Evolutionary conservation across 2,329 filamentous ascomycete genomes (phyloP).

Genomic region (Scedosporium dehoogii): DNA sequence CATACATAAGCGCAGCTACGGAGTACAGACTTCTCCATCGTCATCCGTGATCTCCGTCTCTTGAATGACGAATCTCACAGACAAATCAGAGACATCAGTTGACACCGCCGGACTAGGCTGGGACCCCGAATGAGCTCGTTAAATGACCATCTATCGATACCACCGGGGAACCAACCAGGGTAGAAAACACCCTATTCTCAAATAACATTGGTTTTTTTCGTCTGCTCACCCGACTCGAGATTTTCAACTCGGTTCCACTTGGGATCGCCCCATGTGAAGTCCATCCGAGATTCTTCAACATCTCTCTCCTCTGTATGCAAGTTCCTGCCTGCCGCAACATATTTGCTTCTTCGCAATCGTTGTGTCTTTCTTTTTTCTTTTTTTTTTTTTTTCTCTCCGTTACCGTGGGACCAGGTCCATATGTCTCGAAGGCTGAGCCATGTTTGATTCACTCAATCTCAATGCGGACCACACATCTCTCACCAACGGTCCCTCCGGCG

Average conservation of each 20-base stretch:
- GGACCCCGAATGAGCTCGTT: not conserved
- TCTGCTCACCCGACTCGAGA: not conserved
- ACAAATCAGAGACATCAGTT: not conserved
- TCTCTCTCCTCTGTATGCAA: not conserved
- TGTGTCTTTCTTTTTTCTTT: not conserved
- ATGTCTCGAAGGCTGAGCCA: not conserved
- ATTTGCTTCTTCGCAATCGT: not conserved
- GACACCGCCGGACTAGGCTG: too few species aligned
- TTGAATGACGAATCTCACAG: not conserved
- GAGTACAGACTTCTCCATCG: too few species aligned
- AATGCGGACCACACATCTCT: not conserved
- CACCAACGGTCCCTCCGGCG: not conserved
- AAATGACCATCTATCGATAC: not conserved
- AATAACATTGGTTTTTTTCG: not conserved
- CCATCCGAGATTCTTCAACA: not conserved
- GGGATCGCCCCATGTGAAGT: not conserved
- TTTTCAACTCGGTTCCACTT: not conserved
- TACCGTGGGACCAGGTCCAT: not conserved
- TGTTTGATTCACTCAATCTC: not conserved
- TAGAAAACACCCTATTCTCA: not conserved
- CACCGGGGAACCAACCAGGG: not conserved
- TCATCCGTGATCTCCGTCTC: not conserved
- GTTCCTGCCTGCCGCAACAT: not conserved
- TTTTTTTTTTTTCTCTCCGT: not conserved
- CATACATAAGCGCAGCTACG: too few species aligned